Percentiles rank a stretch among this genome's conserved stretches.
Evolutionary conservation across 164 flowering plant species (phyloP).

Genomic region (Nymphaea thermarum): DNA sequence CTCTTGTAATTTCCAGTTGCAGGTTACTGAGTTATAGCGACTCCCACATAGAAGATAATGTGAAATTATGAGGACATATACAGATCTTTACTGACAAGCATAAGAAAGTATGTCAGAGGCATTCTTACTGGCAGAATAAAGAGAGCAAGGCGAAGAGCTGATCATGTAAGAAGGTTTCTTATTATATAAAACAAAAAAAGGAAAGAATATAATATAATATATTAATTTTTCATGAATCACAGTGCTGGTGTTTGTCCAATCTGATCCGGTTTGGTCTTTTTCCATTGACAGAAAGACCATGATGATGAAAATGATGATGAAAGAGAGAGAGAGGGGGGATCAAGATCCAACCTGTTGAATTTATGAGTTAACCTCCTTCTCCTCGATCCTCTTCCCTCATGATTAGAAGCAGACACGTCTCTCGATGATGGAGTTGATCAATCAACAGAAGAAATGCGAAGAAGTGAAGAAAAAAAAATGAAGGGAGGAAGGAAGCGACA

Average conservation of each 20-base stretch:
- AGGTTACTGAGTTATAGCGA: too few relatives aligned
- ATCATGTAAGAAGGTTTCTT: too few relatives aligned
- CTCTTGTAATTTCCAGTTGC: too few relatives aligned
- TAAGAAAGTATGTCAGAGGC: neutral
- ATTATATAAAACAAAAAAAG: neutral
- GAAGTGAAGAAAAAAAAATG: neutral
- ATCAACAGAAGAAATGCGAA: neutral
- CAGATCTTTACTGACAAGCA: neutral
- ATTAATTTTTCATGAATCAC: neutral
- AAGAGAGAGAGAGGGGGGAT: neutral
- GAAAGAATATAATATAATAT: too few relatives aligned
- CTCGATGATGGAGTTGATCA: neutral
- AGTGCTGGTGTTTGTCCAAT: neutral
- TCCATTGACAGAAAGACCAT: neutral
- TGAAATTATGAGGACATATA: neutral
- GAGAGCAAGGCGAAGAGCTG: neutral
- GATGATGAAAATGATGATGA: too few relatives aligned
- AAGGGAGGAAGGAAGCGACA: neutral
- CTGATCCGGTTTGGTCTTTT: neutral
- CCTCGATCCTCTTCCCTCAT: neutral
- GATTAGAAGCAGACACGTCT: neutral
- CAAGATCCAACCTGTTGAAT: neutral
- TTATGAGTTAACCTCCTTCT: neutral
- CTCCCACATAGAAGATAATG: too few relatives aligned
- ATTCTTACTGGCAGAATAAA: neutral